These are phyloP conservation scores for Cladobotryum protrusum DNA, from an alignment of 2,329 filamentous ascomycete genomes.

Conservation along the genomic window DNA sequence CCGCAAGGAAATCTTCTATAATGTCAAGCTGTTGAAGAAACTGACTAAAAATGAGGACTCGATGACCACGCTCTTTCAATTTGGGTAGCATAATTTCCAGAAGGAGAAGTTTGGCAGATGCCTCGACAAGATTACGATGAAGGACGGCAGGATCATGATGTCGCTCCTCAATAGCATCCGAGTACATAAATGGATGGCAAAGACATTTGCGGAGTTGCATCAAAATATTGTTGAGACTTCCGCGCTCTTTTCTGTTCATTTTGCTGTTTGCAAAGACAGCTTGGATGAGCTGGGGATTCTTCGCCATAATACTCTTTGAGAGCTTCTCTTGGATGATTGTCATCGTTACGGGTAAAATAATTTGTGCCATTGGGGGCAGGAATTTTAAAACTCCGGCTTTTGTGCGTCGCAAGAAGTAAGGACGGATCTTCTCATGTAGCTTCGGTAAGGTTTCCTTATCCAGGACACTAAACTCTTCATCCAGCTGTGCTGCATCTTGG, in stretches of 20 bases:
- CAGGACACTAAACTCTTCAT: slow-evolving; percentile 69
- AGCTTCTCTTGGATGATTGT: slow-evolving; percentile 87
- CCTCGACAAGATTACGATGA: slow-evolving; percentile 80
- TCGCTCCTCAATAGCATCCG: slow-evolving; percentile 78
- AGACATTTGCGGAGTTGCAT: slow-evolving; percentile 93
- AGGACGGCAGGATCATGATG: slow-evolving; percentile 54
- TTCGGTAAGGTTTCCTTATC: slow-evolving; percentile 75
- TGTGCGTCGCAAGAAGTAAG: slow-evolving; percentile 66
- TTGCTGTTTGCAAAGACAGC: slow-evolving; percentile 70
- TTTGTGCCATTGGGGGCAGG: slow-evolving; percentile 85
- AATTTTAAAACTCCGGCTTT: slow-evolving; percentile 89
- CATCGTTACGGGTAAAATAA: slow-evolving; percentile 96
- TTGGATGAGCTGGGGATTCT: slow-evolving; percentile 82
- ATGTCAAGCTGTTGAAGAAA: slow-evolving; percentile 86
- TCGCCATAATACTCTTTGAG: slow-evolving; percentile 87
- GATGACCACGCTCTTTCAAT: slow-evolving; percentile 75
- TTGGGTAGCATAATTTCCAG: slow-evolving; percentile 83
- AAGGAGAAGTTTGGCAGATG: slow-evolving; percentile 81
- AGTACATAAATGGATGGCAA: slow-evolving; percentile 96
- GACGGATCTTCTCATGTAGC: slow-evolving; percentile 76
- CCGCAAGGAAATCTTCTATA: slow-evolving; percentile 82
- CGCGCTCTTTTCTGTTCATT: slow-evolving; percentile 64
- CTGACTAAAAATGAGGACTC: slow-evolving; percentile 93
- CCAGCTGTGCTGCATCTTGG: slow-evolving; percentile 63
- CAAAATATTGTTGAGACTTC: slow-evolving; percentile 85